Base-by-base conservation (phyloP, 2,329 filamentous ascomycete species). In the Aspergillus aculeatus region DNA sequence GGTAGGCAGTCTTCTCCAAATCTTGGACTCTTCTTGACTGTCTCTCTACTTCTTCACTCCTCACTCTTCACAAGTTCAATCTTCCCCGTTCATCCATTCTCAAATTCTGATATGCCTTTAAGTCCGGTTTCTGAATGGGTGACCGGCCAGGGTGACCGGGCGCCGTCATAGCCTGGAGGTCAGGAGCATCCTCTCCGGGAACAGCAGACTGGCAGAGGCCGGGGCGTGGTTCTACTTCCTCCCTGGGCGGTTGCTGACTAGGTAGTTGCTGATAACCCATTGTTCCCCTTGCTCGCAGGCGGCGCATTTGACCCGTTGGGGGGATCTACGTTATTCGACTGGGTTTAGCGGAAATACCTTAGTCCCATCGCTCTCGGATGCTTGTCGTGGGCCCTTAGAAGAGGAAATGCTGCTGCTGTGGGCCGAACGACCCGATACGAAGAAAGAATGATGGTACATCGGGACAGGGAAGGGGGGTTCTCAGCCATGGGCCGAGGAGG, bases 301-400 rank as follows among this genome's bases (percentile, higher is more conserved):
- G 53, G 53, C 53, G 29, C 44, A 41, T 48, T 55, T 48, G 53
- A 55, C 53, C 53, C 44, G 44, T 55, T 55, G 53, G 53, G 53
- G n/a, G 19, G 53, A 55, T 55, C 53, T 55, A 55, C 53, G 53
- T 55, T 47, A 41, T 44, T 12, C 31, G 19, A 31, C 53, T 47
- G 53, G 41, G 41, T 48, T 55, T 31, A 55, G 53, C 44, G 53
- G 53, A 12, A 41, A 41, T 44, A 44, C 51, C 41, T 53, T 47
- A 38, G 51, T 47, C 19, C 24, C 47, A 47, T 38, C 24, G 47
- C 53, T 26, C 41, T 41, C 51, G 35, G 31, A 32, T 41, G 14
- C 32, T 31, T 21, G 51, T 53, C 35, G 32, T n/a, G 41, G 51
- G 51, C 35, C n/a, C 35, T 53, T n/a, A 16, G 11, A 48, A 48